phyloP scores from a whole-genome alignment of 139 green algal species.

The Volvox africanus region DNA sequence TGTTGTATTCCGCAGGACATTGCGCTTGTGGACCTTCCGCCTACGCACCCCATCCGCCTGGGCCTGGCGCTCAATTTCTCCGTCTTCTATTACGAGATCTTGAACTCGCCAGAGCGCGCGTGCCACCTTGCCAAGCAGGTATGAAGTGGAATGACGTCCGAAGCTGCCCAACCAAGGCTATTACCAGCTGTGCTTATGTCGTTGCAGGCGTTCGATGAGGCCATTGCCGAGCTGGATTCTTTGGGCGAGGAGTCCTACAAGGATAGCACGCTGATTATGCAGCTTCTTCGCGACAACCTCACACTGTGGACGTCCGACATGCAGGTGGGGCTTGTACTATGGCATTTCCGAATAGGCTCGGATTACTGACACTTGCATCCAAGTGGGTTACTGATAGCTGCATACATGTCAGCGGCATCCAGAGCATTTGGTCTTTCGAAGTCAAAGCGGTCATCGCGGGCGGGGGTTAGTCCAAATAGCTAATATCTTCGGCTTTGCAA shows the following conservation, averaged over 20 bases:
- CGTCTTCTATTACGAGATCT: constrained; percentile 99
- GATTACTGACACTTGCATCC: too few species aligned
- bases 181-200: neutral
- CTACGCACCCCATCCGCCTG: constrained; percentile 98
- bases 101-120: constrained; percentile 97
- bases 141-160: neutral
- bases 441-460: too few species aligned
- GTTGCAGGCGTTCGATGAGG: constrained; percentile 96
- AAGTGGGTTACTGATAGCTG: neutral
- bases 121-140: constrained; percentile 98
- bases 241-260: constrained; percentile 99
- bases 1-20: constrained; percentile 85
- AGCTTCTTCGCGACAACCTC: constrained; percentile 98
- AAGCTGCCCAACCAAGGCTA: neutral
- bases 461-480: too few species aligned
- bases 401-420: too few species aligned
- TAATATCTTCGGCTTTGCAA: too few species aligned
- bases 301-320: constrained; percentile 99
- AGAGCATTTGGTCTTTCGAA: too few species aligned
- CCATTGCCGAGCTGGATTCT: constrained; percentile 97
- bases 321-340: constrained; percentile 75
- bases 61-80: constrained; percentile 99
- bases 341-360: too few species aligned
- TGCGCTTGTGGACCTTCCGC: constrained; percentile 92
- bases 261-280: constrained; percentile 99